Evolutionary conservation across 2,329 filamentous ascomycete genomes (phyloP), one percentile per base, ranked within the genome.

Genomic region (Xenoacremonium recifei): DNA sequence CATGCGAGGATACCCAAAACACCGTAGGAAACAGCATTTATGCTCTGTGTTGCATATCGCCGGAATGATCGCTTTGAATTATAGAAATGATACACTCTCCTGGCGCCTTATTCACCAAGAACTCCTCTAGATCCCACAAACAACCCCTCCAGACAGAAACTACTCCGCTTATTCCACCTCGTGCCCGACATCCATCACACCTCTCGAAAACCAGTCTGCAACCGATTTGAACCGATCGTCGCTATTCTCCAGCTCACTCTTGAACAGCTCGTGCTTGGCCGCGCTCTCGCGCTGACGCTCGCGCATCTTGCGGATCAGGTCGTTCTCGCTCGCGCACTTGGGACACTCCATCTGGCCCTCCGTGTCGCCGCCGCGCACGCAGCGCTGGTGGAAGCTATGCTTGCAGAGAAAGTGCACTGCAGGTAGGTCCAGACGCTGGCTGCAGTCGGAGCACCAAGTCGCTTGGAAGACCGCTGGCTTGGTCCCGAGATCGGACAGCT

Each of bases 321-420:
- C 83, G 58, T 97, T 96, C 47, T 88, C 84, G 16, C 81, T 76
- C 19, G 87, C 83, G 58, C 93, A 99, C 23, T 89, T 77, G 9
- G 92, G 90, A 62, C 93, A 99, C 65, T 96, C 90, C 0, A 84
- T 77, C 38, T 84, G 81, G 6, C 72, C 72, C 18, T 84, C 82
- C 10, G 73, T 72, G 17, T 64, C 67, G 3, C 69, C 71, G 11
- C 63, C 64, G 38, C 75, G 69, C 60, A 99, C 70, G 65, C 92
- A 99, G 34, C 88, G 78, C 68, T 95, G 89, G 62, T 99, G 93
- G 73, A 96, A 99, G 47, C 85, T 91, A 64, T 99, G 93, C 64
- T 95, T 96, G 72, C 93, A 99, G 49, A 99, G 68, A 64, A 99
- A 99, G 62, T 99, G 93, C 35, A 99, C 91, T 0, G 85, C 88